phyloP scores from a whole-genome alignment of 2,329 filamentous ascomycete genomes.

The Periconia sp. region DNA sequence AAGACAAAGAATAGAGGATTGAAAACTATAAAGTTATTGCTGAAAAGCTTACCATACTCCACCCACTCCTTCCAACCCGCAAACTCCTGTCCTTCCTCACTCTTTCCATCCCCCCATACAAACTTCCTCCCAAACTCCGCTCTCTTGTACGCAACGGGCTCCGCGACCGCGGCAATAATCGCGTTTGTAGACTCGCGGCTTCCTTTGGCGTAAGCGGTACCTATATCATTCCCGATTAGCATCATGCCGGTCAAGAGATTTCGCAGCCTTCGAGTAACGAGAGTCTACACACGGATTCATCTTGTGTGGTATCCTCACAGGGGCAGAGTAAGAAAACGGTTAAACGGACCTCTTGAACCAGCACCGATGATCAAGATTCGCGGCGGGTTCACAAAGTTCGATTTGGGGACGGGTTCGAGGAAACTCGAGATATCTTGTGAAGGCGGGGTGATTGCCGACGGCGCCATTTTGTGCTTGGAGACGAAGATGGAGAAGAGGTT shows the following conservation, averaged over 20 bases:
- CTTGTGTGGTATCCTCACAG: background rate
- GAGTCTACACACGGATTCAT: background rate
- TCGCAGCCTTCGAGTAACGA: too few species aligned
- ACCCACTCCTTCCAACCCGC: conserved; percentile 74
- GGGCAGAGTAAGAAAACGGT: background rate
- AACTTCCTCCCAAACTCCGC: conserved; percentile 68
- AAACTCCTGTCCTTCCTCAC: conserved; percentile 68
- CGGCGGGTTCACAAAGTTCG: conserved; percentile 25
- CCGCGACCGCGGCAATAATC: conserved; percentile 74
- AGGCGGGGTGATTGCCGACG: background rate
- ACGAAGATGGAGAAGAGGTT: background rate
- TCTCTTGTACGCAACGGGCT: conserved; percentile 78
- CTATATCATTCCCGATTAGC: background rate
- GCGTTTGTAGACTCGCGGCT: conserved; percentile 46
- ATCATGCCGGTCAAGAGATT: background rate
- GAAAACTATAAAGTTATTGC: background rate
- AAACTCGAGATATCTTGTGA: conserved; percentile 6
- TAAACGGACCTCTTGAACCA: conserved; percentile 34
- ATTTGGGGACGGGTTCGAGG: conserved; percentile 17
- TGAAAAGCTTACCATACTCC: conserved; percentile 61
- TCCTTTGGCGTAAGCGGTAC: conserved; percentile 35
- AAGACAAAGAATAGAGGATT: background rate
- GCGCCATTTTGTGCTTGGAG: background rate
- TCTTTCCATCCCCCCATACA: conserved; percentile 63
- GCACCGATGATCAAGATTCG: conserved; percentile 43